Base-by-base conservation (phyloP, 1,284 basidiomycete species). In the Tilletia caries region DNA sequence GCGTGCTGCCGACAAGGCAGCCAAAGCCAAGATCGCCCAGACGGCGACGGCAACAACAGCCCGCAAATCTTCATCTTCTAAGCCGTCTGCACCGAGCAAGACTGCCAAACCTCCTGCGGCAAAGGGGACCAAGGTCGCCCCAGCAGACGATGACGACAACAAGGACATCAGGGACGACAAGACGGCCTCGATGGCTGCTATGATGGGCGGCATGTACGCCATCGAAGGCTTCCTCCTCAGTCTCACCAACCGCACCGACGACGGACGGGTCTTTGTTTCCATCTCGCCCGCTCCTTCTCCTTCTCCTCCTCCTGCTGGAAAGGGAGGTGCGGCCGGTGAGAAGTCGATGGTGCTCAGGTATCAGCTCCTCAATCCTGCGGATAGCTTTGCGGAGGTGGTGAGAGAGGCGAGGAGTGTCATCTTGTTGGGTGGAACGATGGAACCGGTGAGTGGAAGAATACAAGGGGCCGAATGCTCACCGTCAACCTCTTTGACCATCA, bases 351-450 rank as follows among this genome's bases (percentile, higher is more conserved):
- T 5, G 10, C 23, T 98, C 68, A 93, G 92, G 78, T 98, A 97
- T 80, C 91, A 97, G 75, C 89, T 95, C 43, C 88, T 98, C n/a
- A 96, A 98, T 78, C 95, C 95, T 0, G 88, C 92, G 0, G 91
- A 93, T 20, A 87, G 90, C 69, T 98, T 98, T 83, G 86, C 87
- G 67, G 90, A 92, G 41, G 87, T 98, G 1, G 88, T 93, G 1
- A 89, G 92, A 29, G 86, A 87, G 64, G 92, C 94, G 0, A 86
- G 93, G 43, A 88, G 91, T 0, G 89, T 98, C 8, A 85, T 98
- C 29, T 86, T 98, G 18, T 94, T 95, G 0, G 95, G 95, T 10
- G 95, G 95, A 1, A 98, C 95, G 0, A 98, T 98, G 95, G 93
- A 93, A 48, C 95, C 95, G 8, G 92, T 62, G 58, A 33, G 58